Evolutionary conservation across 495 filamentous ascomycete genomes (phyloP), one percentile per base, ranked within the genome.

Genomic region (Aspergillus campestris): DNA sequence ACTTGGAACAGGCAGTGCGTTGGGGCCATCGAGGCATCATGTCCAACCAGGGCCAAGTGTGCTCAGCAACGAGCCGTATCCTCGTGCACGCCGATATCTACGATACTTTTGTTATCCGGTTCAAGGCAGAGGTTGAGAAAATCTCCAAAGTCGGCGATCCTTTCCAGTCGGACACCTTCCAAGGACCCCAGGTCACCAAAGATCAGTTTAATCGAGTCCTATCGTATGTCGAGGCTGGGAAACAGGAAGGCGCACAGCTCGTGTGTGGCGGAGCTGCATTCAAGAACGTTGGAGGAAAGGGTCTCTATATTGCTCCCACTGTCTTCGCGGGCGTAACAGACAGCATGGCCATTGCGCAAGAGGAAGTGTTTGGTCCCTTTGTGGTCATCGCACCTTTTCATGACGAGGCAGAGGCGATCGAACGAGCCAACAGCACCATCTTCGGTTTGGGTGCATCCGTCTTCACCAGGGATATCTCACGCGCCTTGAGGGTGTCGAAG

Each of bases 131-230:
- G 29, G 40, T 41, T 6, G 31, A 49, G 24, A 48, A 35, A 5
- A 43, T 42, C 0, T 40, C 45, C 0, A 45, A 85, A 15, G 66
- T 92, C 40, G 90, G 89, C 34, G 80, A 94, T 55, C 90, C 88
- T 0, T 87, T 91, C 55, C 73, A 79, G 12, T 74, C 84, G 50
- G 69, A 64, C 10, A 91, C 87, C 1, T 53, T 48, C 64, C 87
- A 95, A 59, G 90, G 90, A 1, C 90, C 90, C 3, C 82, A 91
- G 59, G 81, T 94, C 34, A 89, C 82, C 8, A 83, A 81, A 57
- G 65, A 72, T 24, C 90, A 95, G 58, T 87, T 85, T 52, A 84
- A 95, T 42, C 73, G 80, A n/a, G 80, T 96, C n/a, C 72, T 94
- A 18, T 68, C 67, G 15, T 96, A 84, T 60, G 83, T 95, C 52